Conservation (phyloP, 2,329 filamentous ascomycete genomes). For the Ophiocordyceps polyrhachis-furcata region DNA sequence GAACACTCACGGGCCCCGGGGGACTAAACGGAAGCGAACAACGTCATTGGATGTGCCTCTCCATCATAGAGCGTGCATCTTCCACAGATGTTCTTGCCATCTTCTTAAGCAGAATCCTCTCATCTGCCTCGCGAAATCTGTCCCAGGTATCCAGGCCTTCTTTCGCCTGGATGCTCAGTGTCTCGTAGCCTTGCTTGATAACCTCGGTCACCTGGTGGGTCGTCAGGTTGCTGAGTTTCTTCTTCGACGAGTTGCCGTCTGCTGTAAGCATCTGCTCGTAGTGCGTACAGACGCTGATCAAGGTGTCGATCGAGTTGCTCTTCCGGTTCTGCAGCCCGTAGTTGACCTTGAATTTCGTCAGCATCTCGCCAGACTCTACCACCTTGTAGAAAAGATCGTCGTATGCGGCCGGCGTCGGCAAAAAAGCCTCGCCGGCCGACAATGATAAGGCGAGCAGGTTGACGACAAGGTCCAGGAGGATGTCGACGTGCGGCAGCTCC, state of each 20-base stretch:
- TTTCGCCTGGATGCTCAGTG: constrained; percentile 73
- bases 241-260: constrained; percentile 18
- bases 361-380: constrained; percentile 71
- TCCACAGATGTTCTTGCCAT: constrained; percentile 60
- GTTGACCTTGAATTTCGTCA: constrained; percentile 63
- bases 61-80: constrained; percentile 34
- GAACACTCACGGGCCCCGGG: not conserved
- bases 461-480: constrained; percentile 58
- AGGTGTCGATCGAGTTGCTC: constrained; percentile 61
- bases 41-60: constrained; percentile 9
- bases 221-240: constrained; percentile 50
- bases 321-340: constrained; percentile 42
- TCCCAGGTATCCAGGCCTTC: constrained; percentile 79
- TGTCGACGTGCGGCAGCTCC: constrained; percentile 46
- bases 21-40: not conserved
- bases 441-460: constrained; percentile 72
- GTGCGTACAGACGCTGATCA: constrained; percentile 67
- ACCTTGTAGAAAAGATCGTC: constrained; percentile 98
- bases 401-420: constrained; percentile 73
- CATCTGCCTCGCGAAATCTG: constrained; percentile 69
- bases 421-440: constrained; percentile 73
- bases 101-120: constrained; percentile 71
- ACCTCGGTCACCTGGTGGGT: constrained; percentile 72
- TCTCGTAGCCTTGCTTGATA: constrained; percentile 94
- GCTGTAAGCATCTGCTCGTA: constrained; percentile 68